phyloP scores from a whole-genome alignment of 2,329 filamentous ascomycete genomes.

The Colletotrichum godetiae region DNA sequence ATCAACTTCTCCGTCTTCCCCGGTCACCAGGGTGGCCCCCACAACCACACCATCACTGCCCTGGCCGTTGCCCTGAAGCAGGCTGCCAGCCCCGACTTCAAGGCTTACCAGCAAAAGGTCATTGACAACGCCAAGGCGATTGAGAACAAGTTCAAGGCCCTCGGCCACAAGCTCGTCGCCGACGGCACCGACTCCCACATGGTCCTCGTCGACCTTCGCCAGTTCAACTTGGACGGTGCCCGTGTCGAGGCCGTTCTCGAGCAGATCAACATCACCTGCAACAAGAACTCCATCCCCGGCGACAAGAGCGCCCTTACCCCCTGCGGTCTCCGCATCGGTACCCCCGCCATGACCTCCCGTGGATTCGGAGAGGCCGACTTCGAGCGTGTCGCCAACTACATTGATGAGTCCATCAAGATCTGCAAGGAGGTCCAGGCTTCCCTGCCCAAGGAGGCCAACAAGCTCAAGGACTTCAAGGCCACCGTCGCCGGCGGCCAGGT shows the following conservation, averaged over 20 bases:
- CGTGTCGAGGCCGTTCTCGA: constrained; percentile 96
- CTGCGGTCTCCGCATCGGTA: constrained; percentile 94
- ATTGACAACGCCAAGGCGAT: constrained; percentile 93
- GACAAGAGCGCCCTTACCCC: constrained; percentile 98
- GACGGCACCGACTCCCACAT: constrained; percentile 98
- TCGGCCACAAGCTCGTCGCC: constrained; percentile 94
- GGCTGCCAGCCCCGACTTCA: constrained; percentile 90
- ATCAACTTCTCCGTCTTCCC: constrained; percentile 99
- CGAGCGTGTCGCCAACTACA: constrained; percentile 88
- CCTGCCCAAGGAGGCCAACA: constrained; percentile 97
- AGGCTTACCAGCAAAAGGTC: constrained; percentile 92
- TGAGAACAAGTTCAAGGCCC: constrained; percentile 83
- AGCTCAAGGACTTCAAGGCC: constrained; percentile 99
- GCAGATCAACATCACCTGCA: constrained; percentile 98
- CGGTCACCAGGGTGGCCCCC: constrained; percentile 96
- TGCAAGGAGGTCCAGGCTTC: constrained; percentile 86
- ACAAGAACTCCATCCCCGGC: constrained; percentile 98
- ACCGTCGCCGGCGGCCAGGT: constrained; percentile 85
- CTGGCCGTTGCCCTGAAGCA: constrained; percentile 95
- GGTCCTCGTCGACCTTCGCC: constrained; percentile 93
- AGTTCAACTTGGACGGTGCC: constrained; percentile 88
- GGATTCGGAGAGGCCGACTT: constrained; percentile 95
- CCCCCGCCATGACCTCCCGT: constrained; percentile 96
- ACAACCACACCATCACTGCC: constrained; percentile 99
- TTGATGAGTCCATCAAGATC: constrained; percentile 88